Base-by-base conservation (phyloP, 345 rosid species). In the Boechera stricta region DNA sequence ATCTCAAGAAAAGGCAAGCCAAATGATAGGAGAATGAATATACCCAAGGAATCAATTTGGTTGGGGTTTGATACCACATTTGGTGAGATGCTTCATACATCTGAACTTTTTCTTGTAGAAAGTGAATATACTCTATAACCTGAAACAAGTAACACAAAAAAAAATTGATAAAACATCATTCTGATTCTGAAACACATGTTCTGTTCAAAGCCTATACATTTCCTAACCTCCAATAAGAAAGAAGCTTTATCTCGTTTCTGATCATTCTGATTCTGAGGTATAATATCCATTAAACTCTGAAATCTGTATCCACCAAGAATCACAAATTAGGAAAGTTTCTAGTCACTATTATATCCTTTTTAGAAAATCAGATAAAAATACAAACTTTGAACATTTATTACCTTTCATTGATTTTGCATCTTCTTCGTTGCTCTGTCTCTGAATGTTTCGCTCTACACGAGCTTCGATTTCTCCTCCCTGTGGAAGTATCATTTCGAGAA, bases 341-440 rank as follows among this genome's bases (percentile, higher is more conserved):
- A 29, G 0, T 45, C 28, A 31, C 0, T 47, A 6, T 10, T 13
- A 21, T 21, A 6, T 29, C 10, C 59, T 16, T 24, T 35, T 28
- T 0, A 21, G 0, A 31, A n/a, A 74, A 28, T 11, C 10, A 1
- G 29, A 52, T 15, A 18, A 38, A 28, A 2, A 38, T 24, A 10
- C 4, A 51, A 29, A 6, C 6, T 44, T n/a, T 11, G 36, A 18
- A 13, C 5, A 16, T 38, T n/a, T 5, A 10, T 57, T 54, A 72
- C 98, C 98, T 89, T 87, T 89, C 93, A 76, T 89, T 92, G 72
- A 92, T 89, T 85, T 92, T 90, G 85, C 91, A 85, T 82, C 96
- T 84, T 57, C 98, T 84, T 38, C 96, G 90, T 59, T 92, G 93
- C 85, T 92, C 96, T 4, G 93, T 90, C 87, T 90, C 96, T 2